Evolutionary conservation across 371 early-diverging fungal species (phyloP), one percentile per base, ranked within the genome.

Genomic region (Dichotomocladium elegans): DNA sequence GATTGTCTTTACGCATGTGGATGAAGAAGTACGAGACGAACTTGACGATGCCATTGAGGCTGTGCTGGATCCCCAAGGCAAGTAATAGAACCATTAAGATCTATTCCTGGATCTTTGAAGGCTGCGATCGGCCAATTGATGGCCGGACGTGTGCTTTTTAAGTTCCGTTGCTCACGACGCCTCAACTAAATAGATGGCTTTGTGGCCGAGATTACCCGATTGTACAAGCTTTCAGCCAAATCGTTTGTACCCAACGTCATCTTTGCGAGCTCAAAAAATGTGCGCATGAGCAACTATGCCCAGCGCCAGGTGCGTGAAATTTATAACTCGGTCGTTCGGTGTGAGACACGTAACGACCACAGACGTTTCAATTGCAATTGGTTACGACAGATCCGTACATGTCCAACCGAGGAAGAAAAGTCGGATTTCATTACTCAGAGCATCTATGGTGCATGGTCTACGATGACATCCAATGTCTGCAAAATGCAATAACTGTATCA

Each of bases 1-100:
- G 12, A 66, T 83, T 41, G 81, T 79, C 31, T 83, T 83, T 52
- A 83, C 83, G 1, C 80, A 81, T 60, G 81, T 80, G 15, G 83
- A 83, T 50, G 81, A 81, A 47, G 79, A 81, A 29, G 65, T 68
- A 17, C 55, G 74, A 17, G 83, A 81, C 44, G 75, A 75, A 46
- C 61, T 83, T 26, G 80, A 78, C n/a, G 76, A 72, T 41, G 77
- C 80, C 47, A 79, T 80, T 43, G 80, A 81, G 24, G 80, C 76
- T 0, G 63, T 80, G n/a, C 62, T 64, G 11, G 79, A 79, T 30
- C 77, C 76, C 10, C 30, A 66, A 46, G 72, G 72, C 69, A 63
- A 55, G 9, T 22, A 4, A 31, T 14, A 12, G 35, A 15, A 17
- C 14, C 30, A 5, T 12, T 47, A 15, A 12, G 46, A 17, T n/a